Evolutionary conservation across 2,329 filamentous ascomycete genomes (phyloP), one percentile per base, ranked within the genome.

Genomic region (Penicillium sp.): DNA sequence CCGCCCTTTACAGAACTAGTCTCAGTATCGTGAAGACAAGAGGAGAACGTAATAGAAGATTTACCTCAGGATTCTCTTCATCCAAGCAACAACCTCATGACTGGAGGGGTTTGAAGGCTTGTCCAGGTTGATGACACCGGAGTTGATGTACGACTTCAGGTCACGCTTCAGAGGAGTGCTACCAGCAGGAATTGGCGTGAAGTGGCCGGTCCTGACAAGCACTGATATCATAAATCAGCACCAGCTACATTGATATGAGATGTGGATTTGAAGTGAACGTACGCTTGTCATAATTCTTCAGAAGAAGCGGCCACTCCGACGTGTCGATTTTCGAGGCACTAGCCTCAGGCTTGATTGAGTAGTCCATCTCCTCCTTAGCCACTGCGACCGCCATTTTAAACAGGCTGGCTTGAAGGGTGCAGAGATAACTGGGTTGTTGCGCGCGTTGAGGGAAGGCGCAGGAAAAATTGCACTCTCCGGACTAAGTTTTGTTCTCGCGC

Each of bases 41-140:
- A n/a, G n/a, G n/a, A n/a, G n/a, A n/a, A n/a, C n/a, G n/a, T n/a
- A n/a, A n/a, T n/a, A n/a, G 28, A 19, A 35, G 21, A 17, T 26
- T 73, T 81, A 89, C 85, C 86, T 84, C 49, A 98, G 79, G 65
- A 97, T 97, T 64, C 91, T 84, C 84, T 98, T 98, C 63, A 97
- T 87, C 93, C 93, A 98, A 60, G 93, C 91, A 66, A 98, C 93
- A 59, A 98, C 93, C 78, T 98, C 93, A 80, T 98, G 93, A 66
- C 86, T 93, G 60, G 90, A 96, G 47, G 91, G 91, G 77, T 98
- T 98, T 46, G 90, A 94, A 51, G 91, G 93, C 77, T 95, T 95
- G 76, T 94, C 88, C 61, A 96, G 84, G 77, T 98, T 98, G 75
- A 98, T 97, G 52, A 98, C 91, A 75, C 93, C 93, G 57, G 88